phyloP scores from a whole-genome alignment of 148 eudicot species.

The Fagopyrum tataricum region DNA sequence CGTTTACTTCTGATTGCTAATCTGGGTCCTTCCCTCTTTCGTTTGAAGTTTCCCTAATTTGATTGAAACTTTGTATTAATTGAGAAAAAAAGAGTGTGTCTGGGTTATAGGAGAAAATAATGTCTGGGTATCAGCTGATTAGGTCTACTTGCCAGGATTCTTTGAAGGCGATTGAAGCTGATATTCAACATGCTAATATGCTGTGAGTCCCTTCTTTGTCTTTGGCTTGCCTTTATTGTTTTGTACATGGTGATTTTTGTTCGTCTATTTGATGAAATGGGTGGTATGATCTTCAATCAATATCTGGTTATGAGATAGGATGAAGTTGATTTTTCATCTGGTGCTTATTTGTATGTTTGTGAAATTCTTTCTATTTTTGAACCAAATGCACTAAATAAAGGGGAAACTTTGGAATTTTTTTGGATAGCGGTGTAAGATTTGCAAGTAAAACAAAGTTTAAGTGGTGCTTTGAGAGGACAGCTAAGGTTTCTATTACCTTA shows the following conservation, averaged over 20 bases:
- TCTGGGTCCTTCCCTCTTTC: slow-evolving; percentile 3
- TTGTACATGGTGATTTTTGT: neutral
- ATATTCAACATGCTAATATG: slow-evolving; percentile 60
- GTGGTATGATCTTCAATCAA: neutral
- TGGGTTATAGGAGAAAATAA: slow-evolving; percentile 12
- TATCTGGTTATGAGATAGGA: neutral
- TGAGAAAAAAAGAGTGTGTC: neutral
- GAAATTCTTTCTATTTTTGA: neutral
- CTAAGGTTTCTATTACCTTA: neutral
- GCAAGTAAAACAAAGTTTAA: neutral
- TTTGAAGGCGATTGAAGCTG: slow-evolving; percentile 48
- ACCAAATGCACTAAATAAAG: neutral
- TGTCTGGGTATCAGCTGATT: slow-evolving; percentile 38
- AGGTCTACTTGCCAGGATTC: slow-evolving; percentile 44
- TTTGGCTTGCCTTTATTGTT: neutral
- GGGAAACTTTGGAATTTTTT: neutral
- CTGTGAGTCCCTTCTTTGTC: slow-evolving; percentile 31
- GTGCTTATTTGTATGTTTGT: neutral
- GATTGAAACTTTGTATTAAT: neutral
- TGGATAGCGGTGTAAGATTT: neutral
- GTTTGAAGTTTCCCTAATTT: slow-evolving; percentile 3
- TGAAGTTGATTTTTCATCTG: neutral
- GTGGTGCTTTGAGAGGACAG: neutral
- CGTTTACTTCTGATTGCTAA: slow-evolving; percentile 6
- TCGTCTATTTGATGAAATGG: neutral